Percentiles rank a stretch among this genome's conserved stretches.
phyloP scores from a whole-genome alignment of 495 filamentous ascomycete species.

The Penicilliopsis zonata region DNA sequence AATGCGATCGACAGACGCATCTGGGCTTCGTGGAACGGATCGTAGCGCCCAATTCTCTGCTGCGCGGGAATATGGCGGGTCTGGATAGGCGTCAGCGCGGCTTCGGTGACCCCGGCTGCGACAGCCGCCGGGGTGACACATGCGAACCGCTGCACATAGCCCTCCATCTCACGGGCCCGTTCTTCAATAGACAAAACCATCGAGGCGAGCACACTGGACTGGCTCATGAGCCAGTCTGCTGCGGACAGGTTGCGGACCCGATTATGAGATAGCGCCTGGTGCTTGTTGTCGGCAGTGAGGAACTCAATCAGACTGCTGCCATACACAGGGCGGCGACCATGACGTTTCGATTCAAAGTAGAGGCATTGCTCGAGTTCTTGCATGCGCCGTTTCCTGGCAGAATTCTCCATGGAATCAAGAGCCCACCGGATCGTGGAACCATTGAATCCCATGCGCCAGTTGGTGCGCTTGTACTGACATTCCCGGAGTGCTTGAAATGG shows the following conservation, averaged over 20 bases:
- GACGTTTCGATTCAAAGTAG: constrained; percentile 69
- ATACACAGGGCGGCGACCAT: constrained; percentile 70
- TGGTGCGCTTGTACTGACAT: constrained; percentile 48
- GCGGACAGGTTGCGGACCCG: constrained; percentile 28
- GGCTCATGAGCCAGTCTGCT: constrained; percentile 63
- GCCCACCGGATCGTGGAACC: constrained; percentile 54
- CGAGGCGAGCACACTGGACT: constrained; percentile 52
- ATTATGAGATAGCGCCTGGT: constrained; percentile 26
- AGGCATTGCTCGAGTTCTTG: constrained; percentile 70
- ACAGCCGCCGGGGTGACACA: constrained; percentile 85
- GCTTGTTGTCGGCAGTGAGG: constrained; percentile 48
- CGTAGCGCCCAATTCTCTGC: constrained; percentile 46
- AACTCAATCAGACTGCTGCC: constrained; percentile 63
- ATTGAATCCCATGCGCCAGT: constrained; percentile 47
- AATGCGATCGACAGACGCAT: constrained; percentile 93
- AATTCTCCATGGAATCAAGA: constrained; percentile 59
- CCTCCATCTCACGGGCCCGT: constrained; percentile 56
- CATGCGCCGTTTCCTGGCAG: constrained; percentile 56
- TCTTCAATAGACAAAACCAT: constrained; percentile 66
- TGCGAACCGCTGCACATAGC: constrained; percentile 72
- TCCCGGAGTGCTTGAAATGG: constrained; percentile 50
- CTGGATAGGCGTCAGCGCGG: constrained; percentile 55
- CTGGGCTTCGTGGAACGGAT: constrained; percentile 89
- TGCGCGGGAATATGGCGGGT: constrained; percentile 36
- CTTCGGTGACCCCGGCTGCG: constrained; percentile 59